phyloP scores from a whole-genome alignment of 148 eudicot genomes.

The Drosera capensis region DNA sequence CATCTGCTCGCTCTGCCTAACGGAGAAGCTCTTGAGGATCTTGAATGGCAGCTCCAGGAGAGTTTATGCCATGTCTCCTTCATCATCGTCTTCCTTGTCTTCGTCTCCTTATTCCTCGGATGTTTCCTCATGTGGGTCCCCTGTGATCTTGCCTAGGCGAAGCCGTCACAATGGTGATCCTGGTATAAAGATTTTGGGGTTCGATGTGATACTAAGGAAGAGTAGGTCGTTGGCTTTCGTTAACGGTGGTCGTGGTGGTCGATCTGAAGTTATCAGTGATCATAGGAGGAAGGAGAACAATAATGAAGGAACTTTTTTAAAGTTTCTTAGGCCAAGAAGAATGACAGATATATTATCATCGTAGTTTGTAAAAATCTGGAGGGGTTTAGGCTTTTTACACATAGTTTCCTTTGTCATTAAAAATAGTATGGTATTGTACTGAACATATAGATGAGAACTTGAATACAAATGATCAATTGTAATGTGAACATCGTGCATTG shows the following conservation, averaged over 20 bases:
- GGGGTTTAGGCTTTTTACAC: no score
- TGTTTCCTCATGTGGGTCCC: neutral
- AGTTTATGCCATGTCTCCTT: conserved; percentile 10
- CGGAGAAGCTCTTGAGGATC: conserved; percentile 38
- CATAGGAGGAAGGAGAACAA: conserved; percentile 15
- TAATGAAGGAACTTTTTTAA: conserved; percentile 43
- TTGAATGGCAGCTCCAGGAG: neutral
- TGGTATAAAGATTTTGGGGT: conserved; percentile 5
- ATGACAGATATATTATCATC: conserved; percentile 7
- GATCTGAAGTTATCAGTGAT: neutral
- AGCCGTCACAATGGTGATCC: neutral
- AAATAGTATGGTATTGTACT: no score
- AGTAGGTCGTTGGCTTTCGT: conserved; percentile 30
- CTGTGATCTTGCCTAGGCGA: neutral
- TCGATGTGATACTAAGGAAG: conserved; percentile 21
- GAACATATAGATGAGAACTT: no score
- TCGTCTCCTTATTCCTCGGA: conserved; percentile 16
- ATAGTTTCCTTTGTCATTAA: no score
- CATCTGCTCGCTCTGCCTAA: conserved; percentile 62
- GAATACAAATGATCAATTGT: no score
- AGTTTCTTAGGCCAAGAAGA: conserved; percentile 23
- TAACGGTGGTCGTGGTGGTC: neutral
- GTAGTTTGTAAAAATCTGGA: no score
- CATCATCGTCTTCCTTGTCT: conserved; percentile 23
- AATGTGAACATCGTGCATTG: no score